A percentile compares a stretch with the other conserved stretches of the same genome.
Conservation (phyloP, 2,329 filamentous ascomycete genomes). For the Fusarium kyushuense region DNA sequence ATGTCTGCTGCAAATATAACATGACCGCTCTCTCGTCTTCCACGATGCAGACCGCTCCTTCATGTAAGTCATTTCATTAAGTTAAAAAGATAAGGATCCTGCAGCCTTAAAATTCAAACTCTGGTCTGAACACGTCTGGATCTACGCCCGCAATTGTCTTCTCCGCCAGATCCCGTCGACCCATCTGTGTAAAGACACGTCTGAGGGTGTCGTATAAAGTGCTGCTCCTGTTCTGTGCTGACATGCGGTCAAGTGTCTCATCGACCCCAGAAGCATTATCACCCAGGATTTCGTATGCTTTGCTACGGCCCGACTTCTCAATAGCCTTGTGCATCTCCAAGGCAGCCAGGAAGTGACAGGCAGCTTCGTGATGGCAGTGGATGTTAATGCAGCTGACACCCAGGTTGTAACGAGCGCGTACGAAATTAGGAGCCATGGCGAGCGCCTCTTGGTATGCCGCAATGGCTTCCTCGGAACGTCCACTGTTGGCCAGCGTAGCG, state of each 20-base stretch:
- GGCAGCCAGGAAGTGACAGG: conserved; percentile 90
- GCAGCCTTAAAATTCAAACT: conserved; percentile 80
- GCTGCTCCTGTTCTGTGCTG: conserved; percentile 94
- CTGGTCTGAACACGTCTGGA: conserved; percentile 85
- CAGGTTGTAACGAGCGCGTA: conserved; percentile 95
- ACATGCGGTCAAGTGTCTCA: conserved; percentile 84
- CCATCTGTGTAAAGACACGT: conserved; percentile 97
- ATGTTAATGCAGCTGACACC: conserved; percentile 98
- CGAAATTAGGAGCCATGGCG: conserved; percentile 92
- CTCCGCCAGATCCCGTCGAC: conserved; percentile 86
- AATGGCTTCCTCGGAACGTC: conserved; percentile 94
- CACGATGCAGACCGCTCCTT: conserved; percentile 10
- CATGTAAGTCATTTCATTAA: conserved; percentile 11
- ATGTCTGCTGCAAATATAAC: conserved; percentile 9
- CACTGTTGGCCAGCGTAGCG: conserved; percentile 94
- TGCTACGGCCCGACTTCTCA: conserved; percentile 84
- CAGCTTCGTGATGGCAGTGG: conserved; percentile 92
- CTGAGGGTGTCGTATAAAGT: conserved; percentile 95
- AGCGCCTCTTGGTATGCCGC: conserved; percentile 95
- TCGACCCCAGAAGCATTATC: conserved; percentile 65
- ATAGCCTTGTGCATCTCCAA: conserved; percentile 96
- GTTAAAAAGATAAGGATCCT: background rate
- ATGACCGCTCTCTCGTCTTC: background rate
- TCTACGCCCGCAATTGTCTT: conserved; percentile 91
- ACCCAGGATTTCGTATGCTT: conserved; percentile 85